Conservation (phyloP, 148 eudicot genomes). For the Talinum fruticosum region DNA sequence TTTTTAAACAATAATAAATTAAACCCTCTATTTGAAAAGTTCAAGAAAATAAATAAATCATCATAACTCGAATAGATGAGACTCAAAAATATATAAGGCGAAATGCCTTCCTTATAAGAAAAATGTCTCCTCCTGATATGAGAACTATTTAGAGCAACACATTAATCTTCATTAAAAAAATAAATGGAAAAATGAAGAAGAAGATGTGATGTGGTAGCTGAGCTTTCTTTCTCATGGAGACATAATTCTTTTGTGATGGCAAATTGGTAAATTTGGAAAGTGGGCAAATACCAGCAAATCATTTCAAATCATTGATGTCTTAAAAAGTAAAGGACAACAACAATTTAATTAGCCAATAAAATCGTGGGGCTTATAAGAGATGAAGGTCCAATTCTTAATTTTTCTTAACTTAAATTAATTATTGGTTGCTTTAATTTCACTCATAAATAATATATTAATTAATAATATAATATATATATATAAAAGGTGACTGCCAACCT, state of each 20-base stretch:
- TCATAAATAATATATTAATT: conserved; percentile 21
- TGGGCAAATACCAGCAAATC: conserved; percentile 8
- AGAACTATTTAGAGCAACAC: no score
- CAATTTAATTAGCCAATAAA: not conserved
- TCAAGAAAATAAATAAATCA: no score
- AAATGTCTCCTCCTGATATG: no score
- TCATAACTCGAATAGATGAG: no score
- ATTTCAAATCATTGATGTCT: conserved; percentile 23
- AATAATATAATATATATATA: no score
- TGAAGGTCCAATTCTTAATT: not conserved
- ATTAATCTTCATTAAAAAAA: no score
- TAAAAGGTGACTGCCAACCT: not conserved
- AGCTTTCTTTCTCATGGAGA: not conserved
- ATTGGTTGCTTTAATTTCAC: conserved; percentile 28
- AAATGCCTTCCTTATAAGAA: no score
- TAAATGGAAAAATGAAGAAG: not conserved
- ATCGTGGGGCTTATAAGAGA: not conserved
- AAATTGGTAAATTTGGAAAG: not conserved
- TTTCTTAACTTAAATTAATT: not conserved
- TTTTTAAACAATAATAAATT: no score
- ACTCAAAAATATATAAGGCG: no score
- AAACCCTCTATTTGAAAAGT: no score
- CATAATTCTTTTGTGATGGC: not conserved
- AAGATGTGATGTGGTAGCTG: not conserved
- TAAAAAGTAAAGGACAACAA: conserved; percentile 8